phyloP scores from a whole-genome alignment of 257 asterid species.

The Nicotiana paniculata region DNA sequence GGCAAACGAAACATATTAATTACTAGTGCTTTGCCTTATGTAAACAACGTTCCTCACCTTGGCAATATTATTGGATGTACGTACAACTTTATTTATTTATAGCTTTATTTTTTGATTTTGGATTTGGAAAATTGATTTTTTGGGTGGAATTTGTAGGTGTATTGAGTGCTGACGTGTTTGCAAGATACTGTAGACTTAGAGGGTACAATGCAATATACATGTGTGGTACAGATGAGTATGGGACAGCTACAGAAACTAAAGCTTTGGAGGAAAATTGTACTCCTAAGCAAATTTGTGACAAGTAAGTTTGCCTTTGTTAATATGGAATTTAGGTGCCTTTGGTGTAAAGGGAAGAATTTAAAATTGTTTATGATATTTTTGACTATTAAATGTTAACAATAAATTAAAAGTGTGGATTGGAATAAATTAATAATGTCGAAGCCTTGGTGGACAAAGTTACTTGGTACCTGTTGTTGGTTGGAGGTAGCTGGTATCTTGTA shows the following conservation, averaged over 20 bases:
- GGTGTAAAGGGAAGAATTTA: no score
- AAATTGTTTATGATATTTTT: no score
- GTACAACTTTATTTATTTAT: conserved; percentile 7
- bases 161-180: conserved; percentile 93
- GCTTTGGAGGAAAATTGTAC: conserved; percentile 90
- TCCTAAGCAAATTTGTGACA: conserved; percentile 89
- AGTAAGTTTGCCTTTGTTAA: conserved; percentile 27
- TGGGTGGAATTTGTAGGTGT: conserved; percentile 47
- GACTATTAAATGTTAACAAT: no score
- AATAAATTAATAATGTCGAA: no score
- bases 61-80: conserved; percentile 96
- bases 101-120: background rate
- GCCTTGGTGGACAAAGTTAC: no score
- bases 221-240: conserved; percentile 98
- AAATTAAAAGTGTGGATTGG: no score
- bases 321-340: background rate
- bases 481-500: no score
- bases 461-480: no score
- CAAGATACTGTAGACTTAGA: conserved; percentile 80
- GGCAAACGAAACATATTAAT: conserved; percentile 80
- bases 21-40: conserved; percentile 93
- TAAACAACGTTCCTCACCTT: conserved; percentile 95
- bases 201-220: conserved; percentile 73
- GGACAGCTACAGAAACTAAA: conserved; percentile 95
- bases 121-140: background rate